A percentile compares a stretch with the other conserved stretches of the same genome.
These are phyloP conservation scores for Verticillium nubilum DNA, from an alignment of 2,329 filamentous ascomycete species.

Conservation along the genomic window DNA sequence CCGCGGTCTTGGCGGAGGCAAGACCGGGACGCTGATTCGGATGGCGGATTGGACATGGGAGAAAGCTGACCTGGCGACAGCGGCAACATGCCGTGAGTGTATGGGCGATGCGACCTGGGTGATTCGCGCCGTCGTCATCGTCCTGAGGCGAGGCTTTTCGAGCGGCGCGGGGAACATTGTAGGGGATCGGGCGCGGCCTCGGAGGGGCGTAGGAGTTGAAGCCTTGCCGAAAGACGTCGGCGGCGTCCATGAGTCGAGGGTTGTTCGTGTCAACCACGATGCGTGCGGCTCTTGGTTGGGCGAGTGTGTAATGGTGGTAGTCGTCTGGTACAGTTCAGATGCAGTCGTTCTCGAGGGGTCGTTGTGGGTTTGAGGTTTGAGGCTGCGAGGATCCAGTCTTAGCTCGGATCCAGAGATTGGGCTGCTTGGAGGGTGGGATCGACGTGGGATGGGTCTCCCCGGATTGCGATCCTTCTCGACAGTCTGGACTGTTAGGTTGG, in stretches of 20 bases:
- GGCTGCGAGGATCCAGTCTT: background rate
- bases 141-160: conserved; percentile 1
- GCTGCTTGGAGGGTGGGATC: background rate
- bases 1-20: too few relatives aligned
- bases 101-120: conserved; percentile 59
- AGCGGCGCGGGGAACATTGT: background rate
- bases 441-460: background rate
- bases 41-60: background rate
- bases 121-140: conserved; percentile 39
- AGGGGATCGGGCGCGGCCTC: conserved; percentile 21
- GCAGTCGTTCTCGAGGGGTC: background rate
- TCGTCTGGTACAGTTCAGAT: background rate
- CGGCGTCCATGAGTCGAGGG: conserved; percentile 46
- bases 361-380: background rate
- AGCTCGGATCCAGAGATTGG: background rate
- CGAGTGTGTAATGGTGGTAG: background rate
- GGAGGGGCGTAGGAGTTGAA: conserved; percentile 37
- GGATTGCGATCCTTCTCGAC: background rate
- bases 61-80: conserved; percentile 63
- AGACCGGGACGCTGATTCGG: too few relatives aligned
- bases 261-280: background rate
- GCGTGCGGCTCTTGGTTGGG: background rate
- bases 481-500: background rate
- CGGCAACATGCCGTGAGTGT: conserved; percentile 76
- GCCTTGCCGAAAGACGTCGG: conserved; percentile 55